phyloP scores from a whole-genome alignment of 805 yeast genomes.

The Starmerella ratchasimensis region DNA sequence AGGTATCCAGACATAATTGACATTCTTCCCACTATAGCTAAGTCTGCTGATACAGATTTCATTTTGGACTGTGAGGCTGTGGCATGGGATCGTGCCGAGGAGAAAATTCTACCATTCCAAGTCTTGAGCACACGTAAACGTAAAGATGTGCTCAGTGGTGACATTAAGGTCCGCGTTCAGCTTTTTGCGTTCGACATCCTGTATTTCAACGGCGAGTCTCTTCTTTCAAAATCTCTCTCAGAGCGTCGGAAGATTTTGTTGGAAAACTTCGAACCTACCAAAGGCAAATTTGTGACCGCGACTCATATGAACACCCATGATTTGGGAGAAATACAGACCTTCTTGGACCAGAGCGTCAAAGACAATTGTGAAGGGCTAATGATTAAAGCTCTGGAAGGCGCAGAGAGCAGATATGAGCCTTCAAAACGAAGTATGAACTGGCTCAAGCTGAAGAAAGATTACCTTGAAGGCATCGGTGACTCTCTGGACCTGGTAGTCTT shows the following conservation, averaged over 20 bases:
- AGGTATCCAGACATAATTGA: constrained; percentile 82
- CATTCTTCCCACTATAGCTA: constrained; percentile 44
- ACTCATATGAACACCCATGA: constrained; percentile 56
- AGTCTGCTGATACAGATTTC: constrained; percentile 35
- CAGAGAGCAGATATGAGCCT: constrained; percentile 79
- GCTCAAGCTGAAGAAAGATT: constrained; percentile 91
- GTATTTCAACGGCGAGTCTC: constrained; percentile 56
- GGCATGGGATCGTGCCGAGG: constrained; percentile 74
- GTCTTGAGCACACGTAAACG: constrained; percentile 85
- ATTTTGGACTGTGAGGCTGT: constrained; percentile 95
- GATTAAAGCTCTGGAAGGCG: constrained; percentile 79
- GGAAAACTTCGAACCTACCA: constrained; percentile 42
- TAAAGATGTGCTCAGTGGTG: constrained; percentile 76
- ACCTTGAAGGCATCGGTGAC: constrained; percentile 89
- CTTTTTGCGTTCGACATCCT: constrained; percentile 82
- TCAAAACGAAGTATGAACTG: constrained; percentile 89
- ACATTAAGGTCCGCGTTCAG: constrained; percentile 82
- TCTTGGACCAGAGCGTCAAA: constrained; percentile 77
- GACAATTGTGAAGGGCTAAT: constrained; percentile 91
- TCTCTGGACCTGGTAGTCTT: constrained; percentile 84
- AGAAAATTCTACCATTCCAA: constrained; percentile 87
- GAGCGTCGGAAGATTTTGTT: constrained; percentile 55
- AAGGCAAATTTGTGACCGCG: constrained; percentile 76
- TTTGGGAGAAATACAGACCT: constrained; percentile 59
- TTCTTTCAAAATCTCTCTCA: constrained; percentile 50